Evolutionary conservation across 1,284 basidiomycete genomes (phyloP), one percentile per base, ranked within the genome.

Genomic region (Sparassis latifolia): DNA sequence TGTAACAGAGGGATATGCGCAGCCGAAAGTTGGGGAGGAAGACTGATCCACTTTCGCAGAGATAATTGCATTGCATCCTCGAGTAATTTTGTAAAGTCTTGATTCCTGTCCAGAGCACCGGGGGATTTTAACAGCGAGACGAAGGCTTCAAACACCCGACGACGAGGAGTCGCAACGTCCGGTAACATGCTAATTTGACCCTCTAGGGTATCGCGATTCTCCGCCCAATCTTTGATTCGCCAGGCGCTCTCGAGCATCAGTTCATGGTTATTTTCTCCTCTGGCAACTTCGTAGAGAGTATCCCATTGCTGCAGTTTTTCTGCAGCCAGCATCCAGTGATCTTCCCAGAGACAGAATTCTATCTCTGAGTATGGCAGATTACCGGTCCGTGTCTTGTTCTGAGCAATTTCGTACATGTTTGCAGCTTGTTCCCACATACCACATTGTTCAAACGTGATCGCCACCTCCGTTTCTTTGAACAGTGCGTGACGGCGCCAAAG

Each of bases 301-400:
- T 99, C 97, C 97, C 97, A 99, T 62, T 98, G 89, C 66, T 99
- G 97, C 30, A 99, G 75, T 70, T 99, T 99, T 69, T 97, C 92
- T 0, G 94, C 89, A 3, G 95, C 84, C 12, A 97, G 74, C 54
- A 99, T 91, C 97, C 97, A 99, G 68, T 99, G 97, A 66, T 99
- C 97, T 67, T 99, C 97, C 97, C 97, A 99, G 20, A 99, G 75
- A 61, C 91, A 93, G 67, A 97, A 99, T 68, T 99, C 97, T 4
- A 89, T 80, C 69, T 99, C 97, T 35, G 90, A 89, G 72, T 97
- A 99, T 1, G 94, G 86, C 44, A 98, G 83, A 10, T 81, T 72
- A 3, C 92, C 92, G 9, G 83, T 77, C 43, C 94, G 82, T 4
- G 93, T 89, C 66, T 88, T 92, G 59, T 77, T 85, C 69, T 97